Evolutionary conservation across 2,329 filamentous ascomycete genomes (phyloP), one percentile per base, ranked within the genome.

Genomic region (Fusarium foetens): DNA sequence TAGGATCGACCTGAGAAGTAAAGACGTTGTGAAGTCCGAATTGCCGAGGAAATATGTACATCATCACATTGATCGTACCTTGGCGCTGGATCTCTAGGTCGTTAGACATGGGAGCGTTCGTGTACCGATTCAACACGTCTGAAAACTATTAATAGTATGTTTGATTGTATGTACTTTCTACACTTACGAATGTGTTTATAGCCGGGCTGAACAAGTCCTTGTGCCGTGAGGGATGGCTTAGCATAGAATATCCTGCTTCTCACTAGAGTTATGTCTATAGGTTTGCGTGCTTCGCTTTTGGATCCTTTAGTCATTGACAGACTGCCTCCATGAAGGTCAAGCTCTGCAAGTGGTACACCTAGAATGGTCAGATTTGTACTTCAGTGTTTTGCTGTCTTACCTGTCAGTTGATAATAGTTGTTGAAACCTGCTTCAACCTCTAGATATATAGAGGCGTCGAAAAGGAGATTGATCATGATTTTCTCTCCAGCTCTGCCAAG

Each of bases 11-110:
- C 7, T 84, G 82, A 9, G 91, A 93, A 0, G 91, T 94, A 79
- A 98, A 98, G n/a, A 92, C 94, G 80, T 98, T 99, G 78, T 97
- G 94, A 7, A 99, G 84, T 19, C 90, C 89, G 77, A 97, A 98
- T 77, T 98, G 95, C 16, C 92, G 88, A 36, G 96, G 96, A 75
- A 99, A 99, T 3, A 99, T 91, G 80, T 98, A 95, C 85, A 95
- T 96, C 88, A 97, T 89, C 25, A 97, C 82, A 74, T 92, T 93
- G 16, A 90, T 78, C 0, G 90, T 93, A 70, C 92, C 87, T 17
- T 65, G 66, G n/a, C 66, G 65, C 39, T 68, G 53, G 14, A 81
- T 77, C 12, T 54, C 27, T 19, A 33, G 10, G 4, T 67, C 27
- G 27, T 10, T 31, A 21, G 29, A 25, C 38, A 41, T 16, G 5